Base-by-base conservation (phyloP, 306 rosid genomes). In the Abrus pulchellus region DNA sequence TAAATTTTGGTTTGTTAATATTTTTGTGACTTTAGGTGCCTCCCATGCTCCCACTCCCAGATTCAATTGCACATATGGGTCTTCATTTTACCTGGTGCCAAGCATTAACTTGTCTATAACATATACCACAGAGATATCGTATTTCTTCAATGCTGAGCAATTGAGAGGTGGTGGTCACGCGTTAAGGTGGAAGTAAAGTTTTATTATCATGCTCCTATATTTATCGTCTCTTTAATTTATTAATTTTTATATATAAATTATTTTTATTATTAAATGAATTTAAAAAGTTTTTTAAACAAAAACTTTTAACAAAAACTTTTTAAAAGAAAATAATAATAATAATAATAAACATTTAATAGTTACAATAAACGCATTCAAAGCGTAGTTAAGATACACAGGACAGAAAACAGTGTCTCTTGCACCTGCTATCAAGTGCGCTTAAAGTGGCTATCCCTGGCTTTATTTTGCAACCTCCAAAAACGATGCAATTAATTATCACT, bases 111-210 rank as follows among this genome's bases (percentile, higher is more conserved):
- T 40, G 40, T 36, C 40, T 36, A 14, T 65, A n/a, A 14, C 38
- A 64, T 38, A 64, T 54, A 13, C 48, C 20, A 50, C 52, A 38
- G 36, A 38, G n/a, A 7, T 61, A 14, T 54, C 12, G 1, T 76
- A 34, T 68, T 82, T 59, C 72, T 68, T 48, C 47, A 75, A 54
- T 70, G 49, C 9, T n/a, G 43, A 80, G 65, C 40, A 64, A 66
- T 50, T 10, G 70, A 68, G 68, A 29, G 49, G 54, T 30, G 34
- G 5, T 66, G 20, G 74, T 48, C 45, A n/a, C 55, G 30, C 43
- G 38, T 45, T 53, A 20, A 62, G 57, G 63, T 59, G 68, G 60
- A 62, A 72, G 62, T 33, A 14, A 76, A 28, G 50, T 47, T 40
- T 20, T 20, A 20, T 20, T 20, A 20, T 20, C 20, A 20, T 20